Percentiles rank a stretch among this genome's conserved stretches.
Conservation (phyloP, 805 yeast genomes). For the Wickerhamiella qilinensis region DNA sequence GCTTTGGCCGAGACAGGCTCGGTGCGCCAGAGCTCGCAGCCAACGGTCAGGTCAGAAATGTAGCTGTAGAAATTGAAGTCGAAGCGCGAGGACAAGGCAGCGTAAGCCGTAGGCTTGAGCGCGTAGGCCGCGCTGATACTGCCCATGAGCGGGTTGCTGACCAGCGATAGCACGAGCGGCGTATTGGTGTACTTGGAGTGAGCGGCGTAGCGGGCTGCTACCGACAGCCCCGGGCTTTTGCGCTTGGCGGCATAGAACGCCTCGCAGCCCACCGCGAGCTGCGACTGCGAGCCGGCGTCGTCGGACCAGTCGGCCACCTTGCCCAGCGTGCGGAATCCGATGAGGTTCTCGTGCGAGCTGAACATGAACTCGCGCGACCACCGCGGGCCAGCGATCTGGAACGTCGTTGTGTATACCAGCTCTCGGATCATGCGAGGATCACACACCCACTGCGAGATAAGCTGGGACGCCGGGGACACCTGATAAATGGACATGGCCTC, state of each 20-base stretch:
- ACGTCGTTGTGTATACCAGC: conserved; percentile 25
- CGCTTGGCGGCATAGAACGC: conserved; percentile 73
- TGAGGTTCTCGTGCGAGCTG: conserved; percentile 66
- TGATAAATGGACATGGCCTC: conserved; percentile 51
- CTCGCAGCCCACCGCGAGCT: conserved; percentile 66
- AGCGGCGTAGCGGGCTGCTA: conserved; percentile 72
- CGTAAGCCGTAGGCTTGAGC: conserved; percentile 51
- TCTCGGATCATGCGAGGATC: conserved; percentile 39
- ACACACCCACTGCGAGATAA: conserved; percentile 60
- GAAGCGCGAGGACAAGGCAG: conserved; percentile 69
- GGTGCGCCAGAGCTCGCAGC: conserved; percentile 66
- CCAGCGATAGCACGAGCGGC: conserved; percentile 75
- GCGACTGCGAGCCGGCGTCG: conserved; percentile 27
- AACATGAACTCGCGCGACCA: conserved; percentile 66
- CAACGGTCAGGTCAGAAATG: conserved; percentile 70
- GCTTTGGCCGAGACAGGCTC: conserved; percentile 12
- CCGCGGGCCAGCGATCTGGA: conserved; percentile 14
- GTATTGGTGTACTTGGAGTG: conserved; percentile 74
- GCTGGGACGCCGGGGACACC: conserved; percentile 35
- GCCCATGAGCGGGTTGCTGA: conserved; percentile 81
- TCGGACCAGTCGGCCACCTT: conserved; percentile 31
- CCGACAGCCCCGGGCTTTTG: conserved; percentile 78
- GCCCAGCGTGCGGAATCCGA: conserved; percentile 69
- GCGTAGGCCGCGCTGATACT: conserved; percentile 78
- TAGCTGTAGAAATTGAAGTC: conserved; percentile 87